These are phyloP conservation scores for Chalciporus sp. DNA, from an alignment of 1,284 basidiomycete species.

Conservation along the genomic window DNA sequence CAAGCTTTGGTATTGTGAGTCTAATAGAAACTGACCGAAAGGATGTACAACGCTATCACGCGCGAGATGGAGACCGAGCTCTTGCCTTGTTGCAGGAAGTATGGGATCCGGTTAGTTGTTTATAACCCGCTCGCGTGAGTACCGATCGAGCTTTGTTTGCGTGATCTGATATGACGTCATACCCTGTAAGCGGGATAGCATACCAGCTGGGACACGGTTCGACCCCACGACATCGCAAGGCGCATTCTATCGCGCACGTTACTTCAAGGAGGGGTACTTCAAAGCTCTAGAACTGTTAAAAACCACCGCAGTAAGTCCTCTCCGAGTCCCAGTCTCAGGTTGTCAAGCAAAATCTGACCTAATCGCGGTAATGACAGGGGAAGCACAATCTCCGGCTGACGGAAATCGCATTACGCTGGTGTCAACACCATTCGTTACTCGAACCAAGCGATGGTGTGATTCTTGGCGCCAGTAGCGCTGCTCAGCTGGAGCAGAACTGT, in stretches of 20 bases:
- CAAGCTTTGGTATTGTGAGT: too few relatives aligned
- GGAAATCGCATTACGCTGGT: not conserved
- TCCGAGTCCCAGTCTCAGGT: not conserved
- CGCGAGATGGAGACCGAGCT: conserved; percentile 39
- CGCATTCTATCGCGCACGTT: not conserved
- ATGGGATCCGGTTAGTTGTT: conserved; percentile 52
- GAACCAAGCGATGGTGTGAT: conserved; percentile 33
- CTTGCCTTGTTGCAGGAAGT: conserved; percentile 52
- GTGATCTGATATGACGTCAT: not conserved
- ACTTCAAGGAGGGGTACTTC: not conserved
- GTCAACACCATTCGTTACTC: not conserved
- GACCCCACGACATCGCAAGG: not conserved
- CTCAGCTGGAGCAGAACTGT: conserved; percentile 36
- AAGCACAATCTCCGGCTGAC: not conserved
- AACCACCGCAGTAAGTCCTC: not conserved
- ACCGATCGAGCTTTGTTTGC: conserved; percentile 11
- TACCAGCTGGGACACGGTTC: not conserved
- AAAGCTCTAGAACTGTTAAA: not conserved
- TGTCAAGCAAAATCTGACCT: not conserved
- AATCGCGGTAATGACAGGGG: not conserved
- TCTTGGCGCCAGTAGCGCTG: conserved; percentile 36
- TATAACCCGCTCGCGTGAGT: conserved; percentile 28
- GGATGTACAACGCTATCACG: not conserved
- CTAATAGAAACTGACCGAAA: too few relatives aligned
- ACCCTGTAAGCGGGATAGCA: too few relatives aligned